phyloP scores from a whole-genome alignment of 2,329 filamentous ascomycete species.

The Arthrobotrys iridis region DNA sequence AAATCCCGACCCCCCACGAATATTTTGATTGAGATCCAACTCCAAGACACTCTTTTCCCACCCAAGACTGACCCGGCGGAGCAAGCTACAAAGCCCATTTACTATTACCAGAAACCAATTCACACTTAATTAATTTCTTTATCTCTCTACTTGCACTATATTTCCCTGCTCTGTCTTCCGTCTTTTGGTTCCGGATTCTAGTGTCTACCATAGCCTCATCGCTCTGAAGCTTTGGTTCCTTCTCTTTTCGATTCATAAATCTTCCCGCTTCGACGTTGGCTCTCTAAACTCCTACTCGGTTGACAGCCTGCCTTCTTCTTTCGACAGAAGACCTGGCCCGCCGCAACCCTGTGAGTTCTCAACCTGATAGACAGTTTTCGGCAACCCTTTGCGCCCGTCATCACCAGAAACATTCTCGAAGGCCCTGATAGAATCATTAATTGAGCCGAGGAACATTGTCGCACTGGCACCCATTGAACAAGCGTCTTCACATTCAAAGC shows the following conservation, averaged over 20 bases:
- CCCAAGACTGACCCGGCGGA: slow-evolving; percentile 35
- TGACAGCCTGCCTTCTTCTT: slow-evolving; percentile 49
- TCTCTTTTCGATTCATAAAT: slow-evolving; percentile 53
- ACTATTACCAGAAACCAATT: slow-evolving; percentile 15
- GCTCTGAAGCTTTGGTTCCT: slow-evolving; percentile 50
- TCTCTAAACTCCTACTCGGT: slow-evolving; percentile 43
- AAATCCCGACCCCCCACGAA: slow-evolving; percentile 29
- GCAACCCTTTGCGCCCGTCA: slow-evolving; percentile 48
- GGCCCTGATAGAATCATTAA: slow-evolving; percentile 34
- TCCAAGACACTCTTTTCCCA: slow-evolving; percentile 41
- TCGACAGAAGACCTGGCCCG: slow-evolving; percentile 49
- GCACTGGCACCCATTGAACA: slow-evolving; percentile 16
- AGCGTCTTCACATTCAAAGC: slow-evolving; percentile 49
- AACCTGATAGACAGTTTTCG: slow-evolving; percentile 31
- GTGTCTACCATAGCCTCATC: slow-evolving; percentile 41
- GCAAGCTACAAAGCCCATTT: slow-evolving; percentile 29
- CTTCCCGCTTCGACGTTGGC: slow-evolving; percentile 51
- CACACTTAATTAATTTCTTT: slow-evolving; percentile 40
- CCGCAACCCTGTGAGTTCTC: slow-evolving; percentile 28
- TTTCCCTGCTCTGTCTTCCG: slow-evolving; percentile 49
- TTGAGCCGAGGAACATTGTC: slow-evolving; percentile 53
- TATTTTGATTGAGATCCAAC: slow-evolving; percentile 45
- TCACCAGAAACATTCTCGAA: slow-evolving; percentile 37
- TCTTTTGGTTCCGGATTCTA: slow-evolving; percentile 48
- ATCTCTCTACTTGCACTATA: slow-evolving; percentile 9